Conservation (phyloP, 345 rosid genomes). For the Limnanthes douglasii region DNA sequence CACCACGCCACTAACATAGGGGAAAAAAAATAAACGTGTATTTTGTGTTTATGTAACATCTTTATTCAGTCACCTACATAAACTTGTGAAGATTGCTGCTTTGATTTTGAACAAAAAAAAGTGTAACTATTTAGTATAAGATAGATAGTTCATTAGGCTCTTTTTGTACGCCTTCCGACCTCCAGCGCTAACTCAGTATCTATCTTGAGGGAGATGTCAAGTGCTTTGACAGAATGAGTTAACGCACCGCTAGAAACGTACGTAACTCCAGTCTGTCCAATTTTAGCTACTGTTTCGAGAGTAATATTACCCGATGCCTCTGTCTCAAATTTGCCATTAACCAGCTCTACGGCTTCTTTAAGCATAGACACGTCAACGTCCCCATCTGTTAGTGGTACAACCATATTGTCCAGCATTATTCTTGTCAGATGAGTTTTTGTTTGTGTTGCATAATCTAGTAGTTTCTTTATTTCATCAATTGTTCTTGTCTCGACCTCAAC, state of each 20-base stretch:
- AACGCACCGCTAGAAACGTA: conserved; percentile 79
- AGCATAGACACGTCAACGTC: conserved; percentile 86
- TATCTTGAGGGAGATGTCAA: conserved; percentile 85
- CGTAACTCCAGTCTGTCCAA: conserved; percentile 92
- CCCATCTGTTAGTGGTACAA: conserved; percentile 66
- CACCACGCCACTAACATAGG: too few relatives aligned
- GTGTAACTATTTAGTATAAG: too few relatives aligned
- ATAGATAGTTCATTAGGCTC: conserved; percentile 57
- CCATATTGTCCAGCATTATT: conserved; percentile 97
- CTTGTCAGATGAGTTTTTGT: conserved; percentile 47
- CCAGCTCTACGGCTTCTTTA: conserved; percentile 51
- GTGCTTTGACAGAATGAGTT: conserved; percentile 87
- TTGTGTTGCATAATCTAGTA: conserved; percentile 40
- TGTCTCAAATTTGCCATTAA: conserved; percentile 61
- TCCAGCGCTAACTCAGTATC: conserved; percentile 81
- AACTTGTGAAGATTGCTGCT: too few relatives aligned
- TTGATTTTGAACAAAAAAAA: too few relatives aligned
- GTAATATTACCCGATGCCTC: conserved; percentile 99
- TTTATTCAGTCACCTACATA: too few relatives aligned
- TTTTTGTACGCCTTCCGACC: conserved; percentile 85
- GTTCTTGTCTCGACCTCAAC: conserved; percentile 98
- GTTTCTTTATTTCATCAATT: conserved; percentile 68
- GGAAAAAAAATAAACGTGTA: too few relatives aligned
- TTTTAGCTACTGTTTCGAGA: conserved; percentile 75
- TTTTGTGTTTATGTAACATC: too few relatives aligned